Percentiles rank a stretch among this genome's conserved stretches.
These are phyloP conservation scores for Colletotrichum sp. DNA, from an alignment of 2,329 filamentous ascomycete species.

Conservation along the genomic window DNA sequence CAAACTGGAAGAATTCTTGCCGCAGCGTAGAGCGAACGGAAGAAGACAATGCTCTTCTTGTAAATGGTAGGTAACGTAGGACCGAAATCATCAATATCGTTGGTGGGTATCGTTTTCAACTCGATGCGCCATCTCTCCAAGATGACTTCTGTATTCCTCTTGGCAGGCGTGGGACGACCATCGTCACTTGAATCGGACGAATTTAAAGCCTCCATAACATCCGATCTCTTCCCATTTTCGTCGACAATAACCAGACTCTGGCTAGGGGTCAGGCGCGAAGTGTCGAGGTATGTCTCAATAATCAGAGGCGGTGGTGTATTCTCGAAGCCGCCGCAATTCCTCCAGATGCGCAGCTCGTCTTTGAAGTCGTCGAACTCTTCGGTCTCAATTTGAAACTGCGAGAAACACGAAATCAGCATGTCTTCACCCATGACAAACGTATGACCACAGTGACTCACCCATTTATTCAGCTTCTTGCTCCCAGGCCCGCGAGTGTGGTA, in stretches of 20 bases:
- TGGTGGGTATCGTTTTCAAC: slow-evolving; percentile 66
- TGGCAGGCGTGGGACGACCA: slow-evolving; percentile 32
- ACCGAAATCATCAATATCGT: slow-evolving; percentile 61
- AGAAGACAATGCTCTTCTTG: slow-evolving; percentile 96
- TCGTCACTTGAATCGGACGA: slow-evolving; percentile 61
- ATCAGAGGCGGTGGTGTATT: slow-evolving; percentile 82
- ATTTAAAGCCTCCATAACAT: slow-evolving; percentile 84
- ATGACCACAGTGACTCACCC: slow-evolving; percentile 62
- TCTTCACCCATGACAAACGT: background rate
- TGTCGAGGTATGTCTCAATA: slow-evolving; percentile 90
- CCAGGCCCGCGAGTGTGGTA: slow-evolving; percentile 50
- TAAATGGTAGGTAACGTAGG: slow-evolving; percentile 83
- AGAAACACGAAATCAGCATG: background rate
- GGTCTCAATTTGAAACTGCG: slow-evolving; percentile 91
- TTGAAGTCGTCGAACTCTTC: slow-evolving; percentile 89
- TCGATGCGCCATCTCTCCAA: slow-evolving; percentile 92
- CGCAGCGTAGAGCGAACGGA: slow-evolving; percentile 85
- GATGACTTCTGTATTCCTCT: slow-evolving; percentile 73
- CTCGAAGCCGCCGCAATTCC: slow-evolving; percentile 71
- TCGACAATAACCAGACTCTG: slow-evolving; percentile 89
- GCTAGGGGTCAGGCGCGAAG: slow-evolving; percentile 77
- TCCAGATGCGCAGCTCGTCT: slow-evolving; percentile 84
- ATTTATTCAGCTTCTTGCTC: slow-evolving; percentile 76
- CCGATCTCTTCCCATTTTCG: slow-evolving; percentile 89
- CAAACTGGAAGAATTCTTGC: slow-evolving; percentile 84